These are phyloP conservation scores for Ceratocystis colombiana DNA, from an alignment of 2,329 filamentous ascomycete genomes.

Conservation along the genomic window DNA sequence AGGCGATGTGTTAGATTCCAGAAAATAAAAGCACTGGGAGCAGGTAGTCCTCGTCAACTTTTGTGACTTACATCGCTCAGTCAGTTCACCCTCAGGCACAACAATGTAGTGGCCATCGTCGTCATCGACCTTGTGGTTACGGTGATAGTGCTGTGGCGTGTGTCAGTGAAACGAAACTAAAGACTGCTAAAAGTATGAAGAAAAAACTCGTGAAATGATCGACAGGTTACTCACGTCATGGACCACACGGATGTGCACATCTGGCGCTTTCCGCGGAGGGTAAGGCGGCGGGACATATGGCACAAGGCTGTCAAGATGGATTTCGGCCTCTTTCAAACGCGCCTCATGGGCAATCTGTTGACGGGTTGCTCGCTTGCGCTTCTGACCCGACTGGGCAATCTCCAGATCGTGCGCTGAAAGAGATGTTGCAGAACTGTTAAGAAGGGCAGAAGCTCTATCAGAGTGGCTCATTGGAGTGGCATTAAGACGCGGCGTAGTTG, in stretches of 20 bases:
- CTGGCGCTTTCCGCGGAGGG: conserved; percentile 80
- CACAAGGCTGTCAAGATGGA: conserved; percentile 58
- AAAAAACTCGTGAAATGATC: background rate
- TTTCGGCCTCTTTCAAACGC: conserved; percentile 64
- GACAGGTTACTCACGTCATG: conserved; percentile 47
- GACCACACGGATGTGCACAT: conserved; percentile 56
- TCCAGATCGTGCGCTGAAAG: conserved; percentile 59
- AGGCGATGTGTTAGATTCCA: conserved; percentile 1
- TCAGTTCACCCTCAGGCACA: conserved; percentile 72
- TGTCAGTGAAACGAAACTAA: conserved; percentile 10
- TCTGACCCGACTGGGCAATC: conserved; percentile 58
- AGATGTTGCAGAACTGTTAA: conserved; percentile 85
- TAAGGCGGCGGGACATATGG: conserved; percentile 80
- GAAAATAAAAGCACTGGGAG: background rate
- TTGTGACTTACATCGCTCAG: conserved; percentile 62
- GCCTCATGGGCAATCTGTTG: conserved; percentile 74
- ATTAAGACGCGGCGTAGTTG: conserved; percentile 60
- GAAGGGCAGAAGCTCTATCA: conserved; percentile 66
- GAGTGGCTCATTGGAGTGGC: conserved; percentile 60
- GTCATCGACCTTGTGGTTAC: conserved; percentile 74
- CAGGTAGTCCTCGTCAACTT: background rate
- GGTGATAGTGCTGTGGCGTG: conserved; percentile 35
- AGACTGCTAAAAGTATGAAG: background rate
- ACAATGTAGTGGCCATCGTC: conserved; percentile 97
- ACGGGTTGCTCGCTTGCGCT: conserved; percentile 69